Evolutionary conservation across 306 rosid genomes (phyloP).

Genomic region (Benincasa hispida): DNA sequence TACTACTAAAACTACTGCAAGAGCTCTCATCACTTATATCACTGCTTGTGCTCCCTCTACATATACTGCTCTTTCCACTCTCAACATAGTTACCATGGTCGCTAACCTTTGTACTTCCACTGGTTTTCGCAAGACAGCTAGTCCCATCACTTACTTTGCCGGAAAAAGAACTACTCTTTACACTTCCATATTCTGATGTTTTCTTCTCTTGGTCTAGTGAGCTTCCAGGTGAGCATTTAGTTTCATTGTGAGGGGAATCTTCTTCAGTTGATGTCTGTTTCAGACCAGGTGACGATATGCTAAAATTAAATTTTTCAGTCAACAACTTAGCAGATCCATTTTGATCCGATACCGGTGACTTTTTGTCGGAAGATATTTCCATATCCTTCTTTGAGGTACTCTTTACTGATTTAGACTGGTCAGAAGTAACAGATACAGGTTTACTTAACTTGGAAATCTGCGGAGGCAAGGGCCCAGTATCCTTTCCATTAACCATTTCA

Average conservation of each 20-base stretch:
- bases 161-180: slow-evolving; percentile 69
- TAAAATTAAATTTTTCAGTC: slow-evolving; percentile 36
- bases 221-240: slow-evolving; percentile 44
- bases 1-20: slow-evolving; percentile 92
- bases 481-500: slow-evolving; percentile 33
- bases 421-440: slow-evolving; percentile 23
- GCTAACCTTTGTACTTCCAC: slow-evolving; percentile 89
- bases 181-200: slow-evolving; percentile 68
- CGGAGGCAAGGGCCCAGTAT: slow-evolving; percentile 25
- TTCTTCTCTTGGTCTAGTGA: slow-evolving; percentile 61
- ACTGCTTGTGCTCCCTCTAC: slow-evolving; percentile 96
- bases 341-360: slow-evolving; percentile 20
- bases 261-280: slow-evolving; percentile 33
- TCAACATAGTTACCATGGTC: slow-evolving; percentile 75
- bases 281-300: slow-evolving; percentile 33
- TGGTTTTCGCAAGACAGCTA: slow-evolving; percentile 76
- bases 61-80: slow-evolving; percentile 94
- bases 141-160: slow-evolving; percentile 83
- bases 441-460: slow-evolving; percentile 24
- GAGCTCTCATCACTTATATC: slow-evolving; percentile 94
- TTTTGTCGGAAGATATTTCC: slow-evolving; percentile 35
- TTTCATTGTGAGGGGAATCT: slow-evolving; percentile 31
- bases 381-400: slow-evolving; percentile 30
- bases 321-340: slow-evolving; percentile 42
- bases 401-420: slow-evolving; percentile 28